These are phyloP conservation scores for Aspergillus pseudonomiae DNA, from an alignment of 2,329 filamentous ascomycete species.

Conservation along the genomic window DNA sequence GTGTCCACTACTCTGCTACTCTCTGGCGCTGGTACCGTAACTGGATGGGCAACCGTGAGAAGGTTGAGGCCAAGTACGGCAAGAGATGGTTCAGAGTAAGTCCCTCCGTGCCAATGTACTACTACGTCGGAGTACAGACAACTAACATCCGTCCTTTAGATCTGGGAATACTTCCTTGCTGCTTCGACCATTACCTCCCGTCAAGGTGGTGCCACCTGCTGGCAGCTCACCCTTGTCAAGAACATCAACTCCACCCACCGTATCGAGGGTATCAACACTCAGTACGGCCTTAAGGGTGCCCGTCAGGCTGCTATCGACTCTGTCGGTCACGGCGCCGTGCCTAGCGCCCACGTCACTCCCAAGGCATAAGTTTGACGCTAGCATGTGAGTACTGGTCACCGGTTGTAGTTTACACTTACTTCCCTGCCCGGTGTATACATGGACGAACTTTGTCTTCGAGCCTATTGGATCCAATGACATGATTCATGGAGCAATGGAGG, in stretches of 20 bases:
- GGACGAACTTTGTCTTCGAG: background rate
- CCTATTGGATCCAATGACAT: background rate
- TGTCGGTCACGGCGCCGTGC: slow-evolving; percentile 37
- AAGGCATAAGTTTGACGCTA: slow-evolving; percentile 29
- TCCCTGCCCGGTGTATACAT: background rate
- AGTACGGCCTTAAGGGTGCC: slow-evolving; percentile 71
- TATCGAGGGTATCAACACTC: slow-evolving; percentile 70
- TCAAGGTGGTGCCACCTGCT: slow-evolving; percentile 83
- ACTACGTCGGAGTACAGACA: background rate
- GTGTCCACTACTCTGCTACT: slow-evolving; percentile 95
- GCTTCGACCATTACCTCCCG: slow-evolving; percentile 82
- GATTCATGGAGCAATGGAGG: background rate
- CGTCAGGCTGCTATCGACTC: slow-evolving; percentile 51
- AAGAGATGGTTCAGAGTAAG: slow-evolving; percentile 91
- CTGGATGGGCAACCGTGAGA: slow-evolving; percentile 92
- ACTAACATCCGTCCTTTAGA: slow-evolving; percentile 51
- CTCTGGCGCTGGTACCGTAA: slow-evolving; percentile 99
- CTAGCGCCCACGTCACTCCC: slow-evolving; percentile 37
- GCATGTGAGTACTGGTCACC: background rate
- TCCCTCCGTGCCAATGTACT: slow-evolving; percentile 24
- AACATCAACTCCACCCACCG: slow-evolving; percentile 87
- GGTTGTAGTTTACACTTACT: background rate
- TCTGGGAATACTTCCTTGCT: slow-evolving; percentile 90
- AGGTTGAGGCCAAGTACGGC: slow-evolving; percentile 93
- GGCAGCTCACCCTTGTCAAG: slow-evolving; percentile 84